Conservation (phyloP, 164 flowering plant genomes). For the Paratinospora sagittata region DNA sequence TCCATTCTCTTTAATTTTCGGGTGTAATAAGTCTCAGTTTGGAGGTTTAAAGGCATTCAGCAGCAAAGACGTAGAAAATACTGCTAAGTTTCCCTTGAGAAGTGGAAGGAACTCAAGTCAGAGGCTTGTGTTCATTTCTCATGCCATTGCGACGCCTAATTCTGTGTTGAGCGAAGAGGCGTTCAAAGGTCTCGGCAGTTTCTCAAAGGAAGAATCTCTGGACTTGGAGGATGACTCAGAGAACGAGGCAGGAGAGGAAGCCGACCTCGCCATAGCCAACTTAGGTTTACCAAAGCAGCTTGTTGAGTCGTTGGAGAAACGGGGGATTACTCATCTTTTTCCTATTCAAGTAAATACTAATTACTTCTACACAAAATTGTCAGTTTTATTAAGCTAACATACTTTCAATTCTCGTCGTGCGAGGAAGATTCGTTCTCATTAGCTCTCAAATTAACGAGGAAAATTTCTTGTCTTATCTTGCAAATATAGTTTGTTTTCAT, state of each 20-base stretch:
- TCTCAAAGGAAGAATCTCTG: constrained; percentile 18
- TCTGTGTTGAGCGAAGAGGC: constrained; percentile 63
- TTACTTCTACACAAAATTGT: background rate
- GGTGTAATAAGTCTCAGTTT: constrained; percentile 17
- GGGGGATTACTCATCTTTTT: constrained; percentile 72
- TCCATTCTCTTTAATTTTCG: constrained; percentile 12
- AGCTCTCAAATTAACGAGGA: too few species aligned
- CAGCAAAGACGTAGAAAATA: too few species aligned
- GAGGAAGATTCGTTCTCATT: too few species aligned
- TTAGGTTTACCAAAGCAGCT: constrained; percentile 49
- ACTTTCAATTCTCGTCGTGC: background rate
- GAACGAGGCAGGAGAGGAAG: constrained; percentile 12
- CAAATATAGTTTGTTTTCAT: too few species aligned
- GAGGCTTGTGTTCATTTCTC: constrained; percentile 16
- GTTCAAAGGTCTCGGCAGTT: constrained; percentile 43
- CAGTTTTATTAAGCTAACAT: background rate
- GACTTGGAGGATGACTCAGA: constrained; percentile 15
- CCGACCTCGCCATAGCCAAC: constrained; percentile 40
- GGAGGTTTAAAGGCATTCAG: constrained; percentile 9
- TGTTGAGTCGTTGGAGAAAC: constrained; percentile 40
- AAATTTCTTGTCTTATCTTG: too few species aligned
- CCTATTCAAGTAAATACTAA: constrained; percentile 57
- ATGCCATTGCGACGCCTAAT: constrained; percentile 64
- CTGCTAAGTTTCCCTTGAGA: constrained; percentile 11
- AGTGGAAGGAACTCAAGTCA: background rate